phyloP scores from a whole-genome alignment of 2,329 filamentous ascomycete species.

The Penicillium brasilianum region DNA sequence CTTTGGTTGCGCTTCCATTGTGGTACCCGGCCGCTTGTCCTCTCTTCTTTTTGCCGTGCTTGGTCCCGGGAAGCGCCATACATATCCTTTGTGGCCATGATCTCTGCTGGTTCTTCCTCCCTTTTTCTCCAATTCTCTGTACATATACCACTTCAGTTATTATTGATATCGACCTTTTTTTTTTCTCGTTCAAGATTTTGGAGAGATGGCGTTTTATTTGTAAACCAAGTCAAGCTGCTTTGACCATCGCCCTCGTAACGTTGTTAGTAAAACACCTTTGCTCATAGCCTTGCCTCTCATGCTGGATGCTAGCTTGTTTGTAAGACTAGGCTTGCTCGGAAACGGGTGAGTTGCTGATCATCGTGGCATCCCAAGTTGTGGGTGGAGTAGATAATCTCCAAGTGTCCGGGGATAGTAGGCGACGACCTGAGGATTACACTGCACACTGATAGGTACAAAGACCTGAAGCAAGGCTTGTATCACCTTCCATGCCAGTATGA shows the following conservation, averaged over 20 bases:
- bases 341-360: neutral
- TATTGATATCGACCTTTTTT: constrained; percentile 26
- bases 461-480: neutral
- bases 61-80: constrained; percentile 14
- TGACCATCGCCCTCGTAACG: neutral
- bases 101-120: neutral
- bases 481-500: neutral
- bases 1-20: neutral
- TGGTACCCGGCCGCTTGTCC: neutral
- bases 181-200: constrained; percentile 13
- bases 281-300: neutral
- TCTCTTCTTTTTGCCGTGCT: neutral
- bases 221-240: neutral
- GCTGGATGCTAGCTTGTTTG: neutral
- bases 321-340: neutral
- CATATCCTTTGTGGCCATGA: constrained; percentile 28
- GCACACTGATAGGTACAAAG: neutral
- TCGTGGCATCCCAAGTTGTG: neutral
- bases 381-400: neutral
- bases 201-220: neutral
- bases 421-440: neutral
- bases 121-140: constrained; percentile 29
- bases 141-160: constrained; percentile 32
- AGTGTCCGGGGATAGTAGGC: neutral
- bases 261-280: neutral